phyloP scores from a whole-genome alignment of 2,329 filamentous ascomycete species.

The Curvularia sp. region DNA sequence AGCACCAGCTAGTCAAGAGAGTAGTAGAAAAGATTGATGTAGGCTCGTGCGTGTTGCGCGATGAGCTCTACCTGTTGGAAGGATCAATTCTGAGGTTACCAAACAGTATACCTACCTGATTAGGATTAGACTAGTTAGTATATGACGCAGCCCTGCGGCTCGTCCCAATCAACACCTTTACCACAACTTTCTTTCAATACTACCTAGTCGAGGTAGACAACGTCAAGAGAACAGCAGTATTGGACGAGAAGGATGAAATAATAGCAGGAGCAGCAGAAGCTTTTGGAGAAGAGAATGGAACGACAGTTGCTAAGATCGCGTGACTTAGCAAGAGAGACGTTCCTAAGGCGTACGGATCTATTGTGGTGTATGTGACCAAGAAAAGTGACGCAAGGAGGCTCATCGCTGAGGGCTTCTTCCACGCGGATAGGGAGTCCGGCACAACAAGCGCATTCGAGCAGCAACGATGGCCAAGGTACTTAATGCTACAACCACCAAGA shows the following conservation, averaged over 20 bases:
- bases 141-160: too few relatives aligned
- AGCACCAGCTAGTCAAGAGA: too few relatives aligned
- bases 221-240: constrained; percentile 15
- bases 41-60: constrained; percentile 15
- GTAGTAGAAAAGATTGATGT: constrained; percentile 14
- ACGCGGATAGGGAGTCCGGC: constrained; percentile 15
- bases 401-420: constrained; percentile 16
- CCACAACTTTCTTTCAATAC: too few relatives aligned
- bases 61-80: constrained; percentile 14
- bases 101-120: too few relatives aligned
- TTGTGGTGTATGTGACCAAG: constrained; percentile 15
- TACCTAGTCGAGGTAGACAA: constrained; percentile 12
- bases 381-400: constrained; percentile 16
- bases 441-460: constrained; percentile 14
- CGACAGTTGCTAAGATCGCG: constrained; percentile 15
- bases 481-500: constrained; percentile 20
- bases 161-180: too few relatives aligned
- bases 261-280: constrained; percentile 12
- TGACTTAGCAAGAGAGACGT: constrained; percentile 14
- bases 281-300: constrained; percentile 13
- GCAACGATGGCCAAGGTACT: constrained; percentile 7
- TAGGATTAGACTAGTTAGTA: too few relatives aligned
- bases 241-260: constrained; percentile 6
- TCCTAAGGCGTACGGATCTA: constrained; percentile 13
- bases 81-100: too few relatives aligned